Evolutionary conservation across 2,329 filamentous ascomycete species (phyloP).

Genomic region (Cordyceps cateniannulata): DNA sequence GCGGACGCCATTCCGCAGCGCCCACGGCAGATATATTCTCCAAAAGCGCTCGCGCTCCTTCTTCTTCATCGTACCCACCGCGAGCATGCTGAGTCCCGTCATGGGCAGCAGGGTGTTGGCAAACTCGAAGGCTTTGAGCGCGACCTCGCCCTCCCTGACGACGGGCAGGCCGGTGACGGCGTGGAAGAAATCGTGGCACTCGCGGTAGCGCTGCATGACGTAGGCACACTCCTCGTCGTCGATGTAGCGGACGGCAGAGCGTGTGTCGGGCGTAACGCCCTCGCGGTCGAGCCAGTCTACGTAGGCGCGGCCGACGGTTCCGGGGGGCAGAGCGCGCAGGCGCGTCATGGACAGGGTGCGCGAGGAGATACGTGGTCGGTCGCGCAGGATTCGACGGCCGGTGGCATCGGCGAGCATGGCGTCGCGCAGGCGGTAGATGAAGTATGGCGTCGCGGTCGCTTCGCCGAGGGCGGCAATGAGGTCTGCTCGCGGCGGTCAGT

Average conservation of each 20-base stretch:
- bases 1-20: constrained; percentile 70
- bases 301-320: constrained; percentile 76
- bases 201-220: constrained; percentile 96
- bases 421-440: constrained; percentile 84
- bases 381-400: constrained; percentile 83
- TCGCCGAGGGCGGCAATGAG: constrained; percentile 93
- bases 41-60: constrained; percentile 73
- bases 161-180: constrained; percentile 86
- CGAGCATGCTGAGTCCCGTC: constrained; percentile 81
- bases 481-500: constrained; percentile 44
- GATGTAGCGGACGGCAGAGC: constrained; percentile 76
- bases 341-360: constrained; percentile 58
- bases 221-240: constrained; percentile 95
- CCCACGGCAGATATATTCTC: constrained; percentile 80
- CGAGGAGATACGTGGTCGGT: constrained; percentile 82
- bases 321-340: constrained; percentile 65
- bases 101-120: constrained; percentile 91
- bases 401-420: constrained; percentile 82
- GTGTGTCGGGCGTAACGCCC: constrained; percentile 86
- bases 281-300: constrained; percentile 89
- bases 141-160: constrained; percentile 91
- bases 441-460: constrained; percentile 89
- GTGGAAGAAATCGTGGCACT: constrained; percentile 98
- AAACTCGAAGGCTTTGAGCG: constrained; percentile 97
- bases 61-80: constrained; percentile 78